Evolutionary conservation across 192 early-diverging fungal genomes (phyloP).

Genomic region (Endogone sp.): DNA sequence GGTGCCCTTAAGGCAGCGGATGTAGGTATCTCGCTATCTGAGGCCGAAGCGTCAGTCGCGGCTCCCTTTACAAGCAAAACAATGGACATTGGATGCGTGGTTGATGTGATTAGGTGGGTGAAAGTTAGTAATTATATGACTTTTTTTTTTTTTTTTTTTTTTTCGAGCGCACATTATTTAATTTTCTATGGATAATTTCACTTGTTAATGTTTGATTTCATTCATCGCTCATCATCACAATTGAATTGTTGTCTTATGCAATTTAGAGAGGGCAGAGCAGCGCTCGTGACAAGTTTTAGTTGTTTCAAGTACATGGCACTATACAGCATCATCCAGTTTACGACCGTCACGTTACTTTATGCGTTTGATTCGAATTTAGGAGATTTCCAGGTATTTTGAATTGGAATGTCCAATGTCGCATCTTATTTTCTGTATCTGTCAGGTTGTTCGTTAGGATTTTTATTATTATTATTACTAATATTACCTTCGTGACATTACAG

Average conservation of each 20-base stretch:
- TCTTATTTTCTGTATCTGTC: too few species aligned
- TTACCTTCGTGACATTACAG: too few species aligned
- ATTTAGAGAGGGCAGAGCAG: conserved; percentile 85
- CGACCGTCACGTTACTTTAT: conserved; percentile 90
- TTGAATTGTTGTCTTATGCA: too few species aligned
- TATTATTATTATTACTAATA: too few species aligned
- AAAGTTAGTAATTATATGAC: conserved; percentile 19
- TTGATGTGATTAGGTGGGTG: conserved; percentile 74
- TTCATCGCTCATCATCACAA: too few species aligned
- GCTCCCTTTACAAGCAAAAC: conserved; percentile 94
- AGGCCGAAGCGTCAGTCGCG: conserved; percentile 97
- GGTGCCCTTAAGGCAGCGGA: conserved; percentile 95
- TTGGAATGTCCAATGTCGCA: too few species aligned
- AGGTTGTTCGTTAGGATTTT: too few species aligned
- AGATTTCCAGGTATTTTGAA: conserved; percentile 66
- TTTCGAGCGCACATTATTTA: too few species aligned
- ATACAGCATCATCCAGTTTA: conserved; percentile 96
- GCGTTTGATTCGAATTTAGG: conserved; percentile 82
- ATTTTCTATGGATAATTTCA: too few species aligned
- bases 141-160: too few species aligned
- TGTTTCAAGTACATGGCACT: conserved; percentile 99
- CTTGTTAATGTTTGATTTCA: too few species aligned
- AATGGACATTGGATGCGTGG: conserved; percentile 89
- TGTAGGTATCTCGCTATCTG: conserved; percentile 92
- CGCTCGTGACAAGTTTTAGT: conserved; percentile 94